Percentiles rank a stretch among this genome's conserved stretches.
Evolutionary conservation across 2,329 filamentous ascomycete genomes (phyloP).

Genomic region (Diaporthe australafricana): DNA sequence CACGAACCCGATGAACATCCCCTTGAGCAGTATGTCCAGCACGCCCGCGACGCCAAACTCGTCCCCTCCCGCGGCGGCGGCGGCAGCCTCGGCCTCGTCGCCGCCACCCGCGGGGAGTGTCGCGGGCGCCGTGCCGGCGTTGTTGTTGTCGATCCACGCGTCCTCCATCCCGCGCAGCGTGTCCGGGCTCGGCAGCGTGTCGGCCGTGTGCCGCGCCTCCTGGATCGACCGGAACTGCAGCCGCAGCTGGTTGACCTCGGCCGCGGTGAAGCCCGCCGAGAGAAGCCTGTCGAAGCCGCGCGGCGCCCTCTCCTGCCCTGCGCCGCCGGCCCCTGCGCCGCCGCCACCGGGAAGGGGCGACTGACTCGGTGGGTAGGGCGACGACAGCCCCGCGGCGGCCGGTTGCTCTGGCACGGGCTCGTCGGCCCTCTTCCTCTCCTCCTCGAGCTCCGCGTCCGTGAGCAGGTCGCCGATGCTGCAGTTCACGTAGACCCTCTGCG

Average conservation of each 20-base stretch:
- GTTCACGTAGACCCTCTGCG: conserved; percentile 83
- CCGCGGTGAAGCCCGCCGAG: conserved; percentile 80
- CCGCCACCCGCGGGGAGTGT: conserved; percentile 48
- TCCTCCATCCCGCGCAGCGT: conserved; percentile 86
- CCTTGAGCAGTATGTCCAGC: conserved; percentile 88
- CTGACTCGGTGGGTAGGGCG: conserved; percentile 31
- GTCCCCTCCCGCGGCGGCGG: conserved; percentile 63
- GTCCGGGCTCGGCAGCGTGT: conserved; percentile 86
- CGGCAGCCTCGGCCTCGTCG: conserved; percentile 50
- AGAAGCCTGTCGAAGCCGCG: conserved; percentile 91
- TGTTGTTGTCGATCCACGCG: conserved; percentile 84
- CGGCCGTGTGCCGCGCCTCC: conserved; percentile 83
- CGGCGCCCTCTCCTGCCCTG: conserved; percentile 63
- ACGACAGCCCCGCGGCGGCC: conserved; percentile 49
- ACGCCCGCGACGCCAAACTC: conserved; percentile 63
- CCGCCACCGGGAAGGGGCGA: conserved; percentile 5
- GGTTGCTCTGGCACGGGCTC: conserved; percentile 59
- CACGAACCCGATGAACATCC: conserved; percentile 92
- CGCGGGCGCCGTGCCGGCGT: conserved; percentile 52
- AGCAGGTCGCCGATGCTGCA: conserved; percentile 89
- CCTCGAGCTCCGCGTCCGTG: conserved; percentile 73
- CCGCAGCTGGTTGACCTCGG: conserved; percentile 86
- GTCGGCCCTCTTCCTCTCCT: conserved; percentile 67
- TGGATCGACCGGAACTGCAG: conserved; percentile 92
- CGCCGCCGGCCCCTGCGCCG: conserved; percentile 40